These are phyloP conservation scores for Exophiala phaeomuriformis DNA, from an alignment of 2,329 filamentous ascomycete genomes.

Conservation along the genomic window DNA sequence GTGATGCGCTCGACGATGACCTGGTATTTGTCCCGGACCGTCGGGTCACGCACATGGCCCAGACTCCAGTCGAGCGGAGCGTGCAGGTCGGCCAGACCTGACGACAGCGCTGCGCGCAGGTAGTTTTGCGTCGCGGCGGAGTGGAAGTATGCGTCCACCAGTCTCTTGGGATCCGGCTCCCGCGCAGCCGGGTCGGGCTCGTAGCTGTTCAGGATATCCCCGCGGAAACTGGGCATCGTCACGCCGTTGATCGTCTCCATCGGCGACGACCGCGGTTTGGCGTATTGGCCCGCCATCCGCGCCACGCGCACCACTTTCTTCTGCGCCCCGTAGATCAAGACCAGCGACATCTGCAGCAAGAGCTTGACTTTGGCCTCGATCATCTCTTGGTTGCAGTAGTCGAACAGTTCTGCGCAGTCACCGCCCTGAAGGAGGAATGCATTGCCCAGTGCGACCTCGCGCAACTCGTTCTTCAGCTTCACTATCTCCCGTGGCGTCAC, in stretches of 20 bases:
- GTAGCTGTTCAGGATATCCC: conserved; percentile 92
- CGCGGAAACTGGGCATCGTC: conserved; percentile 81
- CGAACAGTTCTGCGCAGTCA: conserved; percentile 94
- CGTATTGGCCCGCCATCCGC: conserved; percentile 94
- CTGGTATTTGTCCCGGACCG: conserved; percentile 78
- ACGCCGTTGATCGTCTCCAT: conserved; percentile 73
- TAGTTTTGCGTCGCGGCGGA: conserved; percentile 94
- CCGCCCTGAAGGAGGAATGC: conserved; percentile 90
- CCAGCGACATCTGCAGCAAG: conserved; percentile 90
- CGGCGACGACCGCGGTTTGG: conserved; percentile 85
- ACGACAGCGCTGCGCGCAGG: conserved; percentile 71
- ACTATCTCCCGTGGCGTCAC: conserved; percentile 55
- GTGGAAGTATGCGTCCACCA: conserved; percentile 91
- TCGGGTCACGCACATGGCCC: conserved; percentile 78
- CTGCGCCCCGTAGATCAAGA: conserved; percentile 77
- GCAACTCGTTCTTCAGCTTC: conserved; percentile 67
- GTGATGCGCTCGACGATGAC: conserved; percentile 77
- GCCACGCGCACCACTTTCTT: conserved; percentile 87
- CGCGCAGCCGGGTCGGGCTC: conserved; percentile 58
- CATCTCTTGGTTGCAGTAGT: conserved; percentile 81
- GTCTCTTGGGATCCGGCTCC: conserved; percentile 69
- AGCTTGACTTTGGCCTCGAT: conserved; percentile 98
- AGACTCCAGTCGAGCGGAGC: conserved; percentile 91
- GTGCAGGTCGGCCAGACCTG: conserved; percentile 88
- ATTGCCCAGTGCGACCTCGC: conserved; percentile 80